Conservation (phyloP, 805 yeast genomes). For the Scheffersomyces coipomensis region DNA sequence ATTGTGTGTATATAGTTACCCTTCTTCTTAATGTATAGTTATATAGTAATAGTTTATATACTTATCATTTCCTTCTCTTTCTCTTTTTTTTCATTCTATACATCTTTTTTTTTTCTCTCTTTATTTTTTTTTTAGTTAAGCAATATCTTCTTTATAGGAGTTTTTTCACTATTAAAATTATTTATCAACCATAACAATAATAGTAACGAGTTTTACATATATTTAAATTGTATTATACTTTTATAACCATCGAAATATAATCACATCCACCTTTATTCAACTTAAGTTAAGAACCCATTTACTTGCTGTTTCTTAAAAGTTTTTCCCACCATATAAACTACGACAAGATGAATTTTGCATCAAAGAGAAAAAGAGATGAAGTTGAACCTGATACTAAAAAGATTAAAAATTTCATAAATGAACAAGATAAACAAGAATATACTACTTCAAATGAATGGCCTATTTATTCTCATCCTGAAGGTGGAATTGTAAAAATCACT, state of each 20-base stretch:
- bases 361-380: constrained; percentile 14
- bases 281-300: background rate
- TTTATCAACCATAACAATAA: no score
- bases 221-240: no score
- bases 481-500: constrained; percentile 59
- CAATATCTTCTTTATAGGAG: no score
- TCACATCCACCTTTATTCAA: no score
- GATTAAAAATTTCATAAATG: constrained; percentile 13
- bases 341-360: constrained; percentile 4
- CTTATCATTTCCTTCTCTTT: background rate
- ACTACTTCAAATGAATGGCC: constrained; percentile 47
- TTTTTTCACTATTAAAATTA: no score
- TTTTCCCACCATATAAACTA: no score
- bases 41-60: no score
- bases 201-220: no score
- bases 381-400: constrained; percentile 13
- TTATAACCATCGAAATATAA: no score
- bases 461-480: constrained; percentile 57
- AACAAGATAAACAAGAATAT: constrained; percentile 12
- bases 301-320: background rate
- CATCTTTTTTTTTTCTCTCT: background rate
- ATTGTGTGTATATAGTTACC: no score
- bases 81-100: background rate
- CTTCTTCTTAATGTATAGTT: no score
- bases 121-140: no score